Base-by-base conservation (phyloP, 345 rosid genomes). In the Lagerstroemia speciosa region DNA sequence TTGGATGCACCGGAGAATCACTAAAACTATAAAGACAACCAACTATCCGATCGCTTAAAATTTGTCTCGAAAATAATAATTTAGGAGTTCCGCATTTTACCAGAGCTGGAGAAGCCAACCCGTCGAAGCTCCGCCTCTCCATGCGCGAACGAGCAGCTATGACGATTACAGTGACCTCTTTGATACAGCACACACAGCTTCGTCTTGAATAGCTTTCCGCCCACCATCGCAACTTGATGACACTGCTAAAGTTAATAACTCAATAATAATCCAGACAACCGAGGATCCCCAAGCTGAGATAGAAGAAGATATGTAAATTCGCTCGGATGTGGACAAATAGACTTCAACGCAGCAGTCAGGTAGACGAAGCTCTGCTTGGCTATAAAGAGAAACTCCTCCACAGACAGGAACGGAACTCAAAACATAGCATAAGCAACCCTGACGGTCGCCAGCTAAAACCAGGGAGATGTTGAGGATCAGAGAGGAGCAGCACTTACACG, bases 71-170 rank as follows among this genome's bases (percentile, higher is more conserved):
- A 41, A 30, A 58, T 36, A 38, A 45, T 45, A 60, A 40, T 27
- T 45, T 40, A 31, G 60, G 55, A 71, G 22, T 41, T 31, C 68
- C 62, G n/a, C 45, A 52, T 48, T 66, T 58, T 83, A 94, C 97
- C 99, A 31, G 77, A 58, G 48, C 53, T 73, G 27, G 96, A 79
- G 67, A 72, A 82, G 22, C 72, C 72, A 48, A 80, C 78, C 24
- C 77, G 90, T 65, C 97, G 83, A 36, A 94, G 99, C 78, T 94
- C 99, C 32, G 86, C 85, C 72, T 70, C 79, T 67, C 99, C 99
- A 67, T 94, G 99, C 2, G 99, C 97, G 65, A 84, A 93, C 9
- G 90, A 76, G 77, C 99, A 94, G 67, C 80, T 83, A 17, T 77
- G 92, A 67, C 92, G 90, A 20, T 83, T 73, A 73, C 99, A 94